Evolutionary conservation across 495 filamentous ascomycete genomes (phyloP).

Genomic region (Podospora sp.): DNA sequence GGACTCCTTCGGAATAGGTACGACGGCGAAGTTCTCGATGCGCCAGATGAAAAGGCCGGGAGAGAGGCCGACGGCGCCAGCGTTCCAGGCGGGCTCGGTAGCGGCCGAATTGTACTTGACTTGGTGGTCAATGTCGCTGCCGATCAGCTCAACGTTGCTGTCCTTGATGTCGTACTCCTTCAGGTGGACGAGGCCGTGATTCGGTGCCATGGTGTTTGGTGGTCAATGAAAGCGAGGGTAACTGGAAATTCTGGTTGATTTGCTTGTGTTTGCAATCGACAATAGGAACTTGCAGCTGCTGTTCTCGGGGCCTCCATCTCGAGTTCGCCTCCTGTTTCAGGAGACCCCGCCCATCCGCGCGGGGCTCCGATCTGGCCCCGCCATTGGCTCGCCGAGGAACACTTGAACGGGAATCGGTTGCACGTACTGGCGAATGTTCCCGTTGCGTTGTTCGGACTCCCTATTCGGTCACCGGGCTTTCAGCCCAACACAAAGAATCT

Average conservation of each 20-base stretch:
- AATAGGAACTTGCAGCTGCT: no score
- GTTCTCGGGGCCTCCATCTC: background rate
- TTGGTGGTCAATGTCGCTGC: slow-evolving; percentile 60
- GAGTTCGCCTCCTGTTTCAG: background rate
- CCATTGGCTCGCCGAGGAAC: background rate
- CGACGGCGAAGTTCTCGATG: slow-evolving; percentile 63
- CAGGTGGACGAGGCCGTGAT: slow-evolving; percentile 58
- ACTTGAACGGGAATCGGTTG: no score
- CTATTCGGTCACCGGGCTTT: no score
- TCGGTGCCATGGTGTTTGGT: slow-evolving; percentile 50
- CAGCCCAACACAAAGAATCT: no score
- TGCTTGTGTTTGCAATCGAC: background rate
- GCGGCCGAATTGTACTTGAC: slow-evolving; percentile 64
- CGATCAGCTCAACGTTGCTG: slow-evolving; percentile 64
- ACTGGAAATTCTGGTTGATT: background rate
- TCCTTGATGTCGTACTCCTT: slow-evolving; percentile 65
- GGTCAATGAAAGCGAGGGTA: background rate
- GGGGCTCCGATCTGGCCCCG: background rate
- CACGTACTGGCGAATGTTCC: no score
- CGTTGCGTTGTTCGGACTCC: no score
- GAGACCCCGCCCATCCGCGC: background rate
- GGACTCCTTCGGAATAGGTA: slow-evolving; percentile 57
- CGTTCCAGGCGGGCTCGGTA: slow-evolving; percentile 65
- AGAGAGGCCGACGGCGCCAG: slow-evolving; percentile 48
- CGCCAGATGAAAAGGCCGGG: slow-evolving; percentile 61